phyloP scores from a whole-genome alignment of 2,329 filamentous ascomycete genomes.

The Amphichorda felina region DNA sequence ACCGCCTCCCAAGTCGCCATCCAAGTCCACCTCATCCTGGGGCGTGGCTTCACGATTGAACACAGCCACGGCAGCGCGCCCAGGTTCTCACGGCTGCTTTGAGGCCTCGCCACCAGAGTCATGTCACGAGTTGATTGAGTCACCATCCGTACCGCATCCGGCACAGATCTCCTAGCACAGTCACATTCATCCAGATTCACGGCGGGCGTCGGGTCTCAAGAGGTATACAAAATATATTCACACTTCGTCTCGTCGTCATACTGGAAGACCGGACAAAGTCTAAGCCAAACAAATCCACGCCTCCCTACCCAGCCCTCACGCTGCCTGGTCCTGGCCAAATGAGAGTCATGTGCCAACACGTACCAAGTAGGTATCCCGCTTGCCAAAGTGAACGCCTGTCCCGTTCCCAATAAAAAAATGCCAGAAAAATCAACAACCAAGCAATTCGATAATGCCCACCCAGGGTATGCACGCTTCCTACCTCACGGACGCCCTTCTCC shows the following conservation, averaged over 20 bases:
- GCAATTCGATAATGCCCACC: neutral
- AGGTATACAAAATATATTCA: slow-evolving; percentile 1
- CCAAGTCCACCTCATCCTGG: too few species aligned
- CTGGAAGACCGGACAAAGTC: neutral
- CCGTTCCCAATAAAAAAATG: too few species aligned
- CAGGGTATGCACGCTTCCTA: neutral
- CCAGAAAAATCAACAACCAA: neutral
- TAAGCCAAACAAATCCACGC: neutral
- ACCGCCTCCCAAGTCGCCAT: too few species aligned
- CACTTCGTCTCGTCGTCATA: neutral
- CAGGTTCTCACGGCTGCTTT: too few species aligned
- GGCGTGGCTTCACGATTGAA: too few species aligned
- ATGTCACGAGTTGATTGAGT: too few species aligned
- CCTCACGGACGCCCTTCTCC: neutral
- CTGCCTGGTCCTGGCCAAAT: neutral
- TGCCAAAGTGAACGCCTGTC: neutral
- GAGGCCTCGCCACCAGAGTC: too few species aligned
- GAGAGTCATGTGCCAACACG: neutral
- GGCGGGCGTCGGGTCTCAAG: too few species aligned
- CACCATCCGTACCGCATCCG: too few species aligned
- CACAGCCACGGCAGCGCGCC: too few species aligned
- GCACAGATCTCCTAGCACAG: too few species aligned
- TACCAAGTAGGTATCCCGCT: neutral
- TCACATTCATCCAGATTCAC: too few species aligned
- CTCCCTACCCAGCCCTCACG: neutral